Conservation (phyloP, 1,139 yeast genomes). For the Suhomyces chickasaworum region DNA sequence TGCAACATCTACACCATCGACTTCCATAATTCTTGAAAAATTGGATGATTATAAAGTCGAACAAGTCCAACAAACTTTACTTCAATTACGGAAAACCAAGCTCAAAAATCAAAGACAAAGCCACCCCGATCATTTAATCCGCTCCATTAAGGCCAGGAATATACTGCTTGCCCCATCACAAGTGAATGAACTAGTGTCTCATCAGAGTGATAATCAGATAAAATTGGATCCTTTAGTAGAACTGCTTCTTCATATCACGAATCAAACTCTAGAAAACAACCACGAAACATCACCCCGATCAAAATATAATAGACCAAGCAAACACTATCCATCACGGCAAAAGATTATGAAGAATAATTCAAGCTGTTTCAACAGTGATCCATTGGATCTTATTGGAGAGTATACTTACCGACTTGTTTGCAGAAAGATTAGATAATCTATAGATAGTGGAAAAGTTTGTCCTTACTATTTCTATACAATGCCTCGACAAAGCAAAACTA, state of each 20-base stretch:
- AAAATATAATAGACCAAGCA: too few species aligned
- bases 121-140: background rate
- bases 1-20: conserved; percentile 22
- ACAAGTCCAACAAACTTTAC: conserved; percentile 9
- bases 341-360: background rate
- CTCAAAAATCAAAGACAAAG: background rate
- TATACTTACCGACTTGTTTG: background rate
- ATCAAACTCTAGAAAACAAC: too few species aligned
- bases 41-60: conserved; percentile 15
- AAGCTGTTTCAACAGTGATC: background rate
- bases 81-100: background rate
- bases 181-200: background rate
- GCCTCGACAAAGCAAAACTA: background rate
- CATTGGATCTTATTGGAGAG: background rate
- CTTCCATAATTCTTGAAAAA: conserved; percentile 9
- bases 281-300: too few species aligned
- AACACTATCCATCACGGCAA: too few species aligned
- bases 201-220: background rate
- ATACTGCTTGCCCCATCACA: background rate
- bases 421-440: conserved; percentile 1
- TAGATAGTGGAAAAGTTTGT: background rate
- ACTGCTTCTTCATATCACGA: background rate
- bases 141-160: background rate
- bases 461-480: conserved; percentile 1
- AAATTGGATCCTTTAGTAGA: background rate